Evolutionary conservation across 164 flowering plant species (phyloP).

Genomic region (Stephania yunnanensis): DNA sequence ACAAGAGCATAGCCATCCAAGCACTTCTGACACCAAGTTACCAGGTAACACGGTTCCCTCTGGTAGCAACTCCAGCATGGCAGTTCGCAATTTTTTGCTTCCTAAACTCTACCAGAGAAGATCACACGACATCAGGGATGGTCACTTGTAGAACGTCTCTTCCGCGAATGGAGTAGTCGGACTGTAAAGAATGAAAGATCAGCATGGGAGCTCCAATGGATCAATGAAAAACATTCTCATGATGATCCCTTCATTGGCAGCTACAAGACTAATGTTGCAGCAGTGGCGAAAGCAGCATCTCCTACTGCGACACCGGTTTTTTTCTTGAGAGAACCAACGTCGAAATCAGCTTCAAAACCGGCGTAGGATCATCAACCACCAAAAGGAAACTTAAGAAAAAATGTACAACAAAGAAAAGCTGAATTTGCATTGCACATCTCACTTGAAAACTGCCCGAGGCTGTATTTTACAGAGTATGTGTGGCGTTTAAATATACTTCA

Average conservation of each 20-base stretch:
- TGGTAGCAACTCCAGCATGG: not conserved
- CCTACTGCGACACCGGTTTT: not conserved
- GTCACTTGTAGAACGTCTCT: too few relatives aligned
- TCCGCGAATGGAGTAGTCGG: too few relatives aligned
- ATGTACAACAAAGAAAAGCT: not conserved
- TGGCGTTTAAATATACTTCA: slow-evolving; percentile 75
- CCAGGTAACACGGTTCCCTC: not conserved
- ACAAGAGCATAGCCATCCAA: not conserved
- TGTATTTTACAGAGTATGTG: slow-evolving; percentile 15
- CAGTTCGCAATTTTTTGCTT: too few relatives aligned
- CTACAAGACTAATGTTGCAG: not conserved
- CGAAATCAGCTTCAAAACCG: not conserved
- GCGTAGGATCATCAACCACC: not conserved
- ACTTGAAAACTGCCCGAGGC: slow-evolving; percentile 18
- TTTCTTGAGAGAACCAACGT: not conserved
- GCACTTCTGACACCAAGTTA: not conserved
- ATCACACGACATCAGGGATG: not conserved
- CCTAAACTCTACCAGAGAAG: not conserved
- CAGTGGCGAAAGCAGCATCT: not conserved
- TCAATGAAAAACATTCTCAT: not conserved
- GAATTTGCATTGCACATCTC: slow-evolving; percentile 8
- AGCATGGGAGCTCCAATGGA: not conserved
- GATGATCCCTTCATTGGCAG: not conserved
- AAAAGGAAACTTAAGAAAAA: not conserved
- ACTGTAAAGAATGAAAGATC: too few relatives aligned